phyloP scores from a whole-genome alignment of 2,329 filamentous ascomycete genomes.

The Colletotrichum australisinense region DNA sequence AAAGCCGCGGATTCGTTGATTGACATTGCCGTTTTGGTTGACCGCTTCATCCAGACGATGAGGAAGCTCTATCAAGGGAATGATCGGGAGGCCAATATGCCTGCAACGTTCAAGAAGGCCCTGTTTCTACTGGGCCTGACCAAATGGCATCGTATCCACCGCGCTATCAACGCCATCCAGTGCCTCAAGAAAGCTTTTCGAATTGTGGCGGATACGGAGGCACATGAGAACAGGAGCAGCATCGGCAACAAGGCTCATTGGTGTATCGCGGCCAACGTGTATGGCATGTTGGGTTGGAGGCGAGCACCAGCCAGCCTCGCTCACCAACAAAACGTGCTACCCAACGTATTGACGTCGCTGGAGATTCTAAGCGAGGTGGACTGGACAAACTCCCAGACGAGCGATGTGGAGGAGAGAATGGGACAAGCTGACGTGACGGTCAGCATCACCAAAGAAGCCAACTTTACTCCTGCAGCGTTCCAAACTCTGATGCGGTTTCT shows the following conservation, averaged over 20 bases:
- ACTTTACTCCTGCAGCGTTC: neutral
- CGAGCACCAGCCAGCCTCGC: neutral
- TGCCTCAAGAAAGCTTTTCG: conserved; percentile 9
- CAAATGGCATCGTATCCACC: conserved; percentile 23
- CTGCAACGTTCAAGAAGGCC: neutral
- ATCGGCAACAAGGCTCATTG: neutral
- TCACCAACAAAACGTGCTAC: conserved; percentile 2
- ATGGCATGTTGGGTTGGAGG: conserved; percentile 22
- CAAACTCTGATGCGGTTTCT: conserved; percentile 9
- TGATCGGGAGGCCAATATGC: neutral
- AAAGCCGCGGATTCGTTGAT: neutral
- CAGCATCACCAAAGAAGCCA: conserved; percentile 4
- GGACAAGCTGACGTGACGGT: neutral
- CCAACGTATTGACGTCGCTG: neutral
- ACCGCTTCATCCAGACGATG: conserved; percentile 12
- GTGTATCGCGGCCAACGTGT: neutral
- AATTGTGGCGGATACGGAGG: neutral
- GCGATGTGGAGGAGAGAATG: conserved; percentile 1
- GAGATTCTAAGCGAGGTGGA: neutral
- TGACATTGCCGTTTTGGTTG: neutral
- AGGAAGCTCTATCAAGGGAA: neutral
- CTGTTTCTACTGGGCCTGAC: conserved; percentile 1
- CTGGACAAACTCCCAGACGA: neutral
- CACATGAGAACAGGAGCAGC: neutral
- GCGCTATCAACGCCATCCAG: conserved; percentile 17